These are phyloP conservation scores for Carex sylvatica DNA, from an alignment of 202 grass and related monocot genomes.

Conservation along the genomic window DNA sequence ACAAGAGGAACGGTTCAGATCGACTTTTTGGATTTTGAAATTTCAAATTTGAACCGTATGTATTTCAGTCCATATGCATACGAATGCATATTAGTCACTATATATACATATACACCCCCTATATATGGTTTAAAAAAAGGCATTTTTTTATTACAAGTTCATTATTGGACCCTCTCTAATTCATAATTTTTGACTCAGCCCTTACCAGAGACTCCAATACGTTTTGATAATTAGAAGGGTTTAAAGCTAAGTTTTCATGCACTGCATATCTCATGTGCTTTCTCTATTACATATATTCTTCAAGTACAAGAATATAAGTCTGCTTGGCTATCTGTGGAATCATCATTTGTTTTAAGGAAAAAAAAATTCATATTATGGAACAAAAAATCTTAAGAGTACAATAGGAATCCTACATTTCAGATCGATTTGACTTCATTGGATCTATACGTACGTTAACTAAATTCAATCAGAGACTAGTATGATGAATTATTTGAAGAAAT, in stretches of 20 bases:
- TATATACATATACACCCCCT: too few species aligned
- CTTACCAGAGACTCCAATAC: not conserved
- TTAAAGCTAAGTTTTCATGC: slow-evolving; percentile 6
- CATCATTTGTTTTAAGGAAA: slow-evolving; percentile 19
- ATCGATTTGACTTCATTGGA: slow-evolving; percentile 16
- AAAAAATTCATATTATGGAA: not conserved
- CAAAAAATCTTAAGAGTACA: not conserved
- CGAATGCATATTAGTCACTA: too few species aligned
- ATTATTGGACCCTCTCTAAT: not conserved
- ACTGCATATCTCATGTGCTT: slow-evolving; percentile 7
- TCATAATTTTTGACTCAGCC: not conserved
- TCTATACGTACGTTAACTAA: not conserved
- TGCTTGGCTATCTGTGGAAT: not conserved
- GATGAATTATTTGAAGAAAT: not conserved
- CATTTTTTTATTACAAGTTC: too few species aligned
- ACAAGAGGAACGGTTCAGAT: too few species aligned
- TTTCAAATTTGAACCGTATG: too few species aligned
- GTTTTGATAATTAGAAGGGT: not conserved
- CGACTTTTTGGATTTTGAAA: too few species aligned
- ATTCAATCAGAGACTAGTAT: not conserved
- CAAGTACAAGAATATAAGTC: not conserved
- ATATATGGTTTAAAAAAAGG: too few species aligned
- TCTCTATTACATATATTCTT: slow-evolving; percentile 28
- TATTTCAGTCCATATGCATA: too few species aligned
- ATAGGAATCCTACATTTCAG: slow-evolving; percentile 9